Base-by-base conservation (phyloP, 331 rosid genomes). In the Prunus yedoensis region DNA sequence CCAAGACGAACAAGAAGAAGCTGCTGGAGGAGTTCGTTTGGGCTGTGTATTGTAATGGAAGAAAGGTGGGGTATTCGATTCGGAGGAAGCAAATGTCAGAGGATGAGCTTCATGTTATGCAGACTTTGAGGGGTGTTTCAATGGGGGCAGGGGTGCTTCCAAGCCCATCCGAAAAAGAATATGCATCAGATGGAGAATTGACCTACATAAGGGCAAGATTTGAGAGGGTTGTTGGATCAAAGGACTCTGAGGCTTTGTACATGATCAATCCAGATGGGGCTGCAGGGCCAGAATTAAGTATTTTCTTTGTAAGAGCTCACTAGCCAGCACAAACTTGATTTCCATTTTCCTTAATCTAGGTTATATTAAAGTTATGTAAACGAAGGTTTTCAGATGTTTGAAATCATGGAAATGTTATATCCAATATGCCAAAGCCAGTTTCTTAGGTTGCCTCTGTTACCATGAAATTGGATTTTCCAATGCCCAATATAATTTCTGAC, bases 131-230 rank as follows among this genome's bases (percentile, higher is more conserved):
- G 85, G 99, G 99, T 10, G 99, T 95, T 21, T 95, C 97, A 0
- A 95, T 92, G 97, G 99, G 99, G 4, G 97, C 99, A 12, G 99
- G 99, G 30, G 97, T 95, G 57, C 86, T 94, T 27, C 97, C 96
- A 0, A 13, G 77, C 68, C 74, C 91, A 2, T 68, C 85, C 3
- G 90, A 90, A 16, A 87, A 88, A 45, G 86, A 82, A n/a, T 62
- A 62, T 30, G 73, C 62, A 30, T 78, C 76, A 5, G 97, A 95
- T 10, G 97, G 97, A 0, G 97, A 95, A 71, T 69, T 95, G 87
- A 92, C 97, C 0, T 95, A 95, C 25, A 88, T 92, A 81, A 89
- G 99, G 38, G 97, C 94, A 0, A 84, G 96, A 47, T 95, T 95
- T 78, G 92, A 95, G 32, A 84, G 99, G 49, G 96, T 95, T 0